These are phyloP conservation scores for Fusarium continuum DNA, from an alignment of 2,329 filamentous ascomycete species.

Conservation along the genomic window DNA sequence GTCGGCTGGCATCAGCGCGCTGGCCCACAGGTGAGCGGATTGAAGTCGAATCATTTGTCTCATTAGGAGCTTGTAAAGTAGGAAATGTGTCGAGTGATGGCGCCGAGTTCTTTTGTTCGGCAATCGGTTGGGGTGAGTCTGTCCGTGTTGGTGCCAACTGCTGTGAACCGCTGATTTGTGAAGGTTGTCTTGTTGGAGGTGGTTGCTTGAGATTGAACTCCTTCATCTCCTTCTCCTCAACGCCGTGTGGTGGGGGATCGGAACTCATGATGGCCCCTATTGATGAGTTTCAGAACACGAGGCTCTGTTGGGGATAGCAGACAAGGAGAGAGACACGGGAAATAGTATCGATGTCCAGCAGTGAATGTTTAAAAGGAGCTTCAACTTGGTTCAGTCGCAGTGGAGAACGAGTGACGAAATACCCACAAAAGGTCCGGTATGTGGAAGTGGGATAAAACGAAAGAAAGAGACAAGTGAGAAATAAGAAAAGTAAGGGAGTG, in stretches of 20 bases:
- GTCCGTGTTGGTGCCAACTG: slow-evolving; percentile 5
- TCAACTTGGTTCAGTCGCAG: neutral
- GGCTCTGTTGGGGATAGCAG: neutral
- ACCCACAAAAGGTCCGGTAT: slow-evolving; percentile 7
- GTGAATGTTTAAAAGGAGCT: neutral
- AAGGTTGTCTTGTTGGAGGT: slow-evolving; percentile 27
- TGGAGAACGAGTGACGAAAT: slow-evolving; percentile 33
- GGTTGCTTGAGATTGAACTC: slow-evolving; percentile 33
- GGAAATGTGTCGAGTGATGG: slow-evolving; percentile 47
- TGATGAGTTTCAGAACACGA: neutral
- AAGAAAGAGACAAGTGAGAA: slow-evolving; percentile 3
- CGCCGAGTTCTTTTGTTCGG: slow-evolving; percentile 38
- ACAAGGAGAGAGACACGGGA: neutral
- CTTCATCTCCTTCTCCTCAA: slow-evolving; percentile 28
- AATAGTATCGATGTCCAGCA: neutral
- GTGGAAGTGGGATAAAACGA: slow-evolving; percentile 19
- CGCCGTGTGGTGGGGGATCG: slow-evolving; percentile 25
- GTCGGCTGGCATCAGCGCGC: slow-evolving; percentile 50
- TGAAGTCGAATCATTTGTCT: slow-evolving; percentile 36
- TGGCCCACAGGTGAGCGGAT: slow-evolving; percentile 40
- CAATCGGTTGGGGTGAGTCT: slow-evolving; percentile 1
- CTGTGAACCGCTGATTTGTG: slow-evolving; percentile 12
- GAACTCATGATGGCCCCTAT: slow-evolving; percentile 28
- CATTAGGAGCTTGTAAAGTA: slow-evolving; percentile 43
- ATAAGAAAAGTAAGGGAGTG: slow-evolving; percentile 16